Base-by-base conservation (phyloP, 306 rosid species). In the Cucurbita pepo region DNA sequence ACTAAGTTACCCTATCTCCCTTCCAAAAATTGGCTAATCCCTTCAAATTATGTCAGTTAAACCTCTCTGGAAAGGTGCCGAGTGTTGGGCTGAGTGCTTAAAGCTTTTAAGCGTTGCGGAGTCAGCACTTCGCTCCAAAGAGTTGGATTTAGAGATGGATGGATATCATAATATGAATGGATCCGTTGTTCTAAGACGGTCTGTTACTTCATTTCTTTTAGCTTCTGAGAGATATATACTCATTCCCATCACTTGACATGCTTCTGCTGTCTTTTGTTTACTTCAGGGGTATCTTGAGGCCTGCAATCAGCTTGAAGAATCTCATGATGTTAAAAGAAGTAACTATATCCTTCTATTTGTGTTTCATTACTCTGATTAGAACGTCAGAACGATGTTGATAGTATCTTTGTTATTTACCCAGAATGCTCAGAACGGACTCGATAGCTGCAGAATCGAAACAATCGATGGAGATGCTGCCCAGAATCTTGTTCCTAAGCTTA, bases 231-330 rank as follows among this genome's bases (percentile, higher is more conserved):
- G 7, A 18, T 38, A 8, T n/a, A 61, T 16, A 21, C 38, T 67
- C 14, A 12, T 65, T 43, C 38, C 71, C 38, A 10, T 65, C 38
- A 65, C 71, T 19, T 65, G 12, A 65, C 37, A 19, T 73, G 44
- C 19, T 57, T 60, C 10, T 74, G 76, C 38, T 13, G 34, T 71
- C 36, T 55, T 64, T 85, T 86, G 77, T 79, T 86, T 75, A 75
- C 79, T 83, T 78, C 86, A 90, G 98, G 89, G 98, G 98, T 64
- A 90, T 93, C 76, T 85, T 93, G 84, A 89, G 96, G 77, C 97
- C 94, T 10, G 97, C 97, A 58, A 69, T 77, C 76, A 80, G 83
- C 84, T 36, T 71, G 85, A 90, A 93, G 90, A 87, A 83, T 81
- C 44, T 93, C 90, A 43, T 40, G 64, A 56, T 80, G 71, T 38